Conservation (phyloP, 2,329 filamentous ascomycete species). For the Calonectria leucothoes region DNA sequence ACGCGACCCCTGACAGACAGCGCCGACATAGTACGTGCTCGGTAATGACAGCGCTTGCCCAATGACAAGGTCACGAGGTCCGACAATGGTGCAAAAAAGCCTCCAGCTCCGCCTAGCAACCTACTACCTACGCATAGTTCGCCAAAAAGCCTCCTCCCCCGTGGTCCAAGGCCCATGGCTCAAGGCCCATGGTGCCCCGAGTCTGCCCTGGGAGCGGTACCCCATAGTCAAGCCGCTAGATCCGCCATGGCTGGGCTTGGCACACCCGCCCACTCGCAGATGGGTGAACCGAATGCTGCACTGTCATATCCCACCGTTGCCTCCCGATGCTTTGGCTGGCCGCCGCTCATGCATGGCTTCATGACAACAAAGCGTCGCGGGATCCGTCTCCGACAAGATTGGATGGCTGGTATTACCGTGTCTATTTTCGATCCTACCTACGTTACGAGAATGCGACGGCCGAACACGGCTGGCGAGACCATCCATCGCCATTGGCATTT, state of each 20-base stretch:
- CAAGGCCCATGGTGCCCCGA: background rate
- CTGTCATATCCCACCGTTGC: background rate
- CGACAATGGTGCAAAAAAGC: background rate
- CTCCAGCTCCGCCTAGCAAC: conserved; percentile 1
- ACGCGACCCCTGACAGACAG: background rate
- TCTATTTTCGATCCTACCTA: background rate
- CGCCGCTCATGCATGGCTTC: conserved; percentile 11
- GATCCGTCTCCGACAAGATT: background rate
- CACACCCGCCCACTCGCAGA: background rate
- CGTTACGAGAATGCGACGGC: background rate
- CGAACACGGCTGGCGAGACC: background rate
- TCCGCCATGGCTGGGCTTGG: conserved; percentile 18
- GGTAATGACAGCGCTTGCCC: background rate
- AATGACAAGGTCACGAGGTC: conserved; percentile 4
- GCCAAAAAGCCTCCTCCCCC: background rate
- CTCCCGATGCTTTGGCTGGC: background rate
- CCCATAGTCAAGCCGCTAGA: conserved; percentile 17
- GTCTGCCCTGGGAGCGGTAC: conserved; percentile 9
- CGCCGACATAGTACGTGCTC: background rate
- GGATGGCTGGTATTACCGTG: background rate
- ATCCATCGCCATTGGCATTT: background rate
- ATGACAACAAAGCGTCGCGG: background rate
- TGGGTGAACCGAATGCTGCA: background rate
- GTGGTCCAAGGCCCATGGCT: background rate
- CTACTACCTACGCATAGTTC: background rate